These are phyloP conservation scores for Chrysoporthe puriensis DNA, from an alignment of 2,329 filamentous ascomycete genomes.

Conservation along the genomic window DNA sequence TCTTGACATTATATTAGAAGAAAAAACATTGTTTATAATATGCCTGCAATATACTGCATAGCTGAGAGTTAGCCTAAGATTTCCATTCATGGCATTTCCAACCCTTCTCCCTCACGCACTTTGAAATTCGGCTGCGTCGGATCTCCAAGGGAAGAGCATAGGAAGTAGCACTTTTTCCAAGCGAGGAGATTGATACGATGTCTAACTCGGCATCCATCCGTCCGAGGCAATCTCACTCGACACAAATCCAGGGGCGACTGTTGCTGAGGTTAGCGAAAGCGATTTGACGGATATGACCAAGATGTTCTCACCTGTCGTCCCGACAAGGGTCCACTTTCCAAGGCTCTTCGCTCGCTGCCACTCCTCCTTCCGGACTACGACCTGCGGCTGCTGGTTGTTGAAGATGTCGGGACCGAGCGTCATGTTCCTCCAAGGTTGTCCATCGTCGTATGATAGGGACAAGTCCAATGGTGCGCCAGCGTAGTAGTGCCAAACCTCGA, in stretches of 20 bases:
- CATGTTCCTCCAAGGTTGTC: constrained; percentile 39
- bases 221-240: constrained; percentile 17
- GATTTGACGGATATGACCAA: not conserved
- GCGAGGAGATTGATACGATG: not conserved
- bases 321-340: constrained; percentile 55
- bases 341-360: constrained; percentile 52
- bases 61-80: too few relatives aligned
- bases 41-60: too few relatives aligned
- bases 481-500: constrained; percentile 58
- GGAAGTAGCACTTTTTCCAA: too few relatives aligned
- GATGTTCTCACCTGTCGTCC: constrained; percentile 32
- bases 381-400: constrained; percentile 47
- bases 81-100: too few relatives aligned
- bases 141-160: too few relatives aligned
- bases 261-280: not conserved
- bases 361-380: constrained; percentile 43
- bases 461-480: constrained; percentile 54
- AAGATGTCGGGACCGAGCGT: constrained; percentile 50
- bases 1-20: too few relatives aligned
- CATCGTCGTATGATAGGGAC: constrained; percentile 49
- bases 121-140: too few relatives aligned
- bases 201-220: constrained; percentile 12
- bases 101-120: too few relatives aligned
- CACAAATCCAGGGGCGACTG: constrained; percentile 22
- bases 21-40: too few relatives aligned